A percentile compares a stretch with the other conserved stretches of the same genome.
Evolutionary conservation across 2,329 filamentous ascomycete species (phyloP).

Genomic region (Cordyceps cateniannulata): DNA sequence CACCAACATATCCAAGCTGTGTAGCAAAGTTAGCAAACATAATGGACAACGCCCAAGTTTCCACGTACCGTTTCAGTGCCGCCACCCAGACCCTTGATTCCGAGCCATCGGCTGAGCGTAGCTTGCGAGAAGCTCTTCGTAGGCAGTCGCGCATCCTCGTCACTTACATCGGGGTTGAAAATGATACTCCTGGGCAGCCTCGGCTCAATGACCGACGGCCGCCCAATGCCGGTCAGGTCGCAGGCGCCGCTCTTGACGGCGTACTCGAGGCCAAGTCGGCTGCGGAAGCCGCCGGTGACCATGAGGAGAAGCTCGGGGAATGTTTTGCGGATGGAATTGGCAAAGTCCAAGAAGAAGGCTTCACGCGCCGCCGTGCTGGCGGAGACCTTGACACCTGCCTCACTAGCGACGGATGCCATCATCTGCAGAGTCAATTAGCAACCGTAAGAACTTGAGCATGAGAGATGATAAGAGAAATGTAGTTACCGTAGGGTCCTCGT

Average conservation of each 20-base stretch:
- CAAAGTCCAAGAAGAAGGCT: constrained; percentile 64
- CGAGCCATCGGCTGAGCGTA: constrained; percentile 20
- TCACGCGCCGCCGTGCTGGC: constrained; percentile 48
- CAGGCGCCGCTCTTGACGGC: constrained; percentile 32
- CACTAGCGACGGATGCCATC: constrained; percentile 9
- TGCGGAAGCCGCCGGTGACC: constrained; percentile 59
- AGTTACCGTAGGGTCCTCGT: constrained; percentile 43
- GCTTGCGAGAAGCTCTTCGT: constrained; percentile 20
- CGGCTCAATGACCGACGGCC: constrained; percentile 34
- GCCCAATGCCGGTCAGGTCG: constrained; percentile 34
- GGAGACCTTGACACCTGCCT: constrained; percentile 24
- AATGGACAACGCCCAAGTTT: no score
- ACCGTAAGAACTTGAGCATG: neutral
- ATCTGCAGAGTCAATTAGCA: neutral
- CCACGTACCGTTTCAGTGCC: constrained; percentile 9
- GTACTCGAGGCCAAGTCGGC: constrained; percentile 33
- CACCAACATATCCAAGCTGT: neutral
- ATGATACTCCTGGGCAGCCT: constrained; percentile 29
- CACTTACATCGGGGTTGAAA: constrained; percentile 27
- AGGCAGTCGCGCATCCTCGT: constrained; percentile 27
- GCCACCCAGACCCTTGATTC: constrained; percentile 8
- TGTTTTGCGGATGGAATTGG: constrained; percentile 39
- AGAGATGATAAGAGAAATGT: neutral
- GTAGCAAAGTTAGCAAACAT: neutral
- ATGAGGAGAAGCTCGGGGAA: constrained; percentile 42